Evolutionary conservation across 2,329 filamentous ascomycete species (phyloP).

Genomic region (Claviceps maximensis): DNA sequence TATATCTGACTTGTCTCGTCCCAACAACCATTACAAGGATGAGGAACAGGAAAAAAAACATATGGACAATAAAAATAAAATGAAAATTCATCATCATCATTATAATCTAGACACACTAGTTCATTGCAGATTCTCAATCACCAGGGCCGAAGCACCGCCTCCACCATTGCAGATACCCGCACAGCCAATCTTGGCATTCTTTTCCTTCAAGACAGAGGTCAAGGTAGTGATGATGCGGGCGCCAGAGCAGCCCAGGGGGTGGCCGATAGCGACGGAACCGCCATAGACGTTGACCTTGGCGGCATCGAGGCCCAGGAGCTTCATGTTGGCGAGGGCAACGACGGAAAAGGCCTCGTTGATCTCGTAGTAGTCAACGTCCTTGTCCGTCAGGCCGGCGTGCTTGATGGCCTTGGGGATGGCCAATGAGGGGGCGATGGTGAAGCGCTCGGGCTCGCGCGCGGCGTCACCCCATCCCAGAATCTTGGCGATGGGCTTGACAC

Average conservation of each 20-base stretch:
- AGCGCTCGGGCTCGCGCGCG: constrained; percentile 80
- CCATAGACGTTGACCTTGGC: constrained; percentile 93
- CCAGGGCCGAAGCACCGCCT: constrained; percentile 84
- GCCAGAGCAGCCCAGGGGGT: constrained; percentile 86
- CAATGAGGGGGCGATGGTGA: constrained; percentile 85
- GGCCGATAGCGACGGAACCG: constrained; percentile 88
- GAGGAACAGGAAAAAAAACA: too few relatives aligned
- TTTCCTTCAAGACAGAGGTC: constrained; percentile 75
- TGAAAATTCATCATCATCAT: constrained; percentile 2
- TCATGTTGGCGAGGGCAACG: constrained; percentile 90
- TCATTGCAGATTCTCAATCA: constrained; percentile 64
- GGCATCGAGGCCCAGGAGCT: constrained; percentile 65
- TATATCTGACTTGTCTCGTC: too few relatives aligned
- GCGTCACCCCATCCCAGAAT: constrained; percentile 97
- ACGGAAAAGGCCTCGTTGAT: constrained; percentile 99
- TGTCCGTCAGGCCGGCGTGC: constrained; percentile 71
- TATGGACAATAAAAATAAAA: background rate
- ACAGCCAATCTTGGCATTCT: constrained; percentile 85
- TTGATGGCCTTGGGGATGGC: constrained; percentile 96
- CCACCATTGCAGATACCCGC: constrained; percentile 97
- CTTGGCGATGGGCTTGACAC: constrained; percentile 84
- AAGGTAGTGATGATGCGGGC: constrained; percentile 88
- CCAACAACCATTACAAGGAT: too few relatives aligned
- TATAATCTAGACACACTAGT: constrained; percentile 23
- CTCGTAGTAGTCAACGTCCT: constrained; percentile 83